These are phyloP conservation scores for Pseudogymnoascus destructans DNA, from an alignment of 2,329 filamentous ascomycete species.

Conservation along the genomic window DNA sequence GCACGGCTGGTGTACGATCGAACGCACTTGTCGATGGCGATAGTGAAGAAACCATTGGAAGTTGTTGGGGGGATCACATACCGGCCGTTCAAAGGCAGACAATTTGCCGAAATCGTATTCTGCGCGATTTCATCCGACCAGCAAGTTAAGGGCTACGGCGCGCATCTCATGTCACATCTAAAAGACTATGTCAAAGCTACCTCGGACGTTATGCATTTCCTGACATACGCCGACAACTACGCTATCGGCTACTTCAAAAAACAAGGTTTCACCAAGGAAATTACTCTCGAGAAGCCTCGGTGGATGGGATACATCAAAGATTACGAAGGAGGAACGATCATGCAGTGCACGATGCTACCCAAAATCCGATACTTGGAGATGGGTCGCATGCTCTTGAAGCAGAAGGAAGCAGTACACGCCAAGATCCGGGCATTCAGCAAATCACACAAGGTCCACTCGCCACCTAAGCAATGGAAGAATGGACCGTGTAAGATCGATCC, in stretches of 20 bases:
- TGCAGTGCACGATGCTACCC: conserved; percentile 97
- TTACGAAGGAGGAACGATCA: conserved; percentile 96
- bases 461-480: conserved; percentile 75
- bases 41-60: conserved; percentile 90
- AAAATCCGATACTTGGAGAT: conserved; percentile 88
- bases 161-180: conserved; percentile 93
- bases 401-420: conserved; percentile 87
- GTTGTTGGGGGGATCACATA: conserved; percentile 97
- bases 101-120: conserved; percentile 97
- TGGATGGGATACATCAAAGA: conserved; percentile 99
- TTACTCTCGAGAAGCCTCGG: conserved; percentile 73
- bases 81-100: conserved; percentile 78
- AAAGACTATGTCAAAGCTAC: conserved; percentile 98
- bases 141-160: conserved; percentile 96
- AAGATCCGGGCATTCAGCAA: conserved; percentile 89
- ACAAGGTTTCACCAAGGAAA: conserved; percentile 97
- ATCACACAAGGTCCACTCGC: conserved; percentile 73
- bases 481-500: conserved; percentile 66
- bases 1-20: conserved; percentile 94
- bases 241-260: conserved; percentile 99
- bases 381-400: conserved; percentile 88
- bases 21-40: conserved; percentile 90
- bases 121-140: conserved; percentile 96
- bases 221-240: conserved; percentile 98
- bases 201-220: conserved; percentile 93